phyloP scores from a whole-genome alignment of 257 asterid species.

The Solanum boliviense region DNA sequence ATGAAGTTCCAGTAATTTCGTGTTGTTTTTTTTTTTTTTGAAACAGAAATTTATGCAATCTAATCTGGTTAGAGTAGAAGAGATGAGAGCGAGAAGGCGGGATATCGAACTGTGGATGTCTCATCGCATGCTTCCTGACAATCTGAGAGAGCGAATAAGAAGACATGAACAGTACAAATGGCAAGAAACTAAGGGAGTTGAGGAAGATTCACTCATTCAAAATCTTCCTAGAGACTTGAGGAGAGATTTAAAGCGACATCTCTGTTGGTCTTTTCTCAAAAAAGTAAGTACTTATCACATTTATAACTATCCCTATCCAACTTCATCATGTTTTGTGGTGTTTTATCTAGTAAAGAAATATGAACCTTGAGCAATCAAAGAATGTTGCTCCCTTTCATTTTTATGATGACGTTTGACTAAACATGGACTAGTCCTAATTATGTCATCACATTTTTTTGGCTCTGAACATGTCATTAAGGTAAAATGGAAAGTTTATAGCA shows the following conservation, averaged over 20 bases:
- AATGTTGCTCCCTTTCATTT: background rate
- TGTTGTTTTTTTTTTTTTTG: background rate
- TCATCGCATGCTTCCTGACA: background rate
- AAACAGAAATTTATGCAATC: background rate
- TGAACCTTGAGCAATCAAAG: background rate
- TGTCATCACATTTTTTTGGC: background rate
- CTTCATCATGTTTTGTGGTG: background rate
- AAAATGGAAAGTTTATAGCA: background rate
- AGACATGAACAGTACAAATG: background rate
- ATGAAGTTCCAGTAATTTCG: background rate
- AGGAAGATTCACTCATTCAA: background rate
- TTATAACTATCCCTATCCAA: background rate
- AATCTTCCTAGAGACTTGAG: constrained; percentile 3
- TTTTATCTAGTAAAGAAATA: background rate
- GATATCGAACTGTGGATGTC: background rate
- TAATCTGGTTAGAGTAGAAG: background rate
- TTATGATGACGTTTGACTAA: background rate
- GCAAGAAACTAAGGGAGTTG: background rate
- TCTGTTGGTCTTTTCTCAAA: background rate
- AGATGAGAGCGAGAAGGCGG: background rate
- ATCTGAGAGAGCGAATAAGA: background rate
- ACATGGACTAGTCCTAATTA: background rate
- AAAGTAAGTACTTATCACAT: background rate
- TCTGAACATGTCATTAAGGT: background rate
- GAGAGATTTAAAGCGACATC: constrained; percentile 1